Base-by-base conservation (phyloP, 2,329 filamentous ascomycete genomes). In the Fusarium mundagurra region DNA sequence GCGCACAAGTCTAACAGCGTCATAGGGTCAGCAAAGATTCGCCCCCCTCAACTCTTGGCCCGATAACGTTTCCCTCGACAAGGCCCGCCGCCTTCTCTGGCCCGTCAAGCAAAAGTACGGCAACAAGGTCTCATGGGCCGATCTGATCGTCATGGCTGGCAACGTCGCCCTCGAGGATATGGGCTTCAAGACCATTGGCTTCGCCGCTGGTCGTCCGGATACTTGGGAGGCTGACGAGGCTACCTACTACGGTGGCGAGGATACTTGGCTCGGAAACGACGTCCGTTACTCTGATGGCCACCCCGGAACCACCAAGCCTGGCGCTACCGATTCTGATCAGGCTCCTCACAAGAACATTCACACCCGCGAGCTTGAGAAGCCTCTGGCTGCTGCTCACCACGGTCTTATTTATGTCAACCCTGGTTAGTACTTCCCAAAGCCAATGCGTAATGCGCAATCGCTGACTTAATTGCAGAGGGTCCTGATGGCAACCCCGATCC, bases 61-160 rank as follows among this genome's bases (percentile, higher is more conserved):
- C 55, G 93, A 95, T 84, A 95, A 95, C 76, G 92, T 90, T 78
- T 91, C 86, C 76, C 89, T 95, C 67, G 93, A 95, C 88, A 95
- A 95, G 89, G 93, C 92, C 50, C 92, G 93, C 67, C 92, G 93
- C 73, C 89, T 95, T 68, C 86, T 95, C 55, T 94, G 78, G 91
- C 93, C 93, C 73, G 90, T 95, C 85, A 95, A 95, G 89, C 92
- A 94, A 77, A 95, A 95, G 88, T 95, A 95, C 78, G 93, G 93
- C 81, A 90, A 90, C 87, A 94, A 93, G 86, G 92, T 95, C 83
- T 94, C 93, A 1, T 95, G 93, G 93, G 91, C 92, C 33, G 93
- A 95, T 80, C 84, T 95, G 68, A 82, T 92, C 53, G 86, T 94
- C 65, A 88, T 94, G 63, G 89, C 92, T 41, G 93, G 93, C 76